Evolutionary conservation across 1,139 yeast genomes (phyloP).

Genomic region (Dujonia santamariae): DNA sequence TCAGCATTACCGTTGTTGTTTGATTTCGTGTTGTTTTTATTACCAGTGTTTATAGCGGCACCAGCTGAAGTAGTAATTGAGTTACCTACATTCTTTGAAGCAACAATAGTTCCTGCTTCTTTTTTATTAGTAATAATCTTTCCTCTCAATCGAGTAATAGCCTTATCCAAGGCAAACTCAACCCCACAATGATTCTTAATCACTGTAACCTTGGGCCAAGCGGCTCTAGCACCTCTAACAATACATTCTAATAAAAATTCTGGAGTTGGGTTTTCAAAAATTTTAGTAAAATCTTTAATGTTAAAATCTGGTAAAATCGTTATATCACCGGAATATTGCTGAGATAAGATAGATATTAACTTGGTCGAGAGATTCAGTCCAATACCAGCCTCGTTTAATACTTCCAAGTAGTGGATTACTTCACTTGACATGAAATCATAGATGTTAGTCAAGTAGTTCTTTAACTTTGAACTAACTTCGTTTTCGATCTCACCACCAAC

Average conservation of each 20-base stretch:
- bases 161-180: constrained; percentile 81
- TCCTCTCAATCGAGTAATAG: constrained; percentile 67
- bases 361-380: constrained; percentile 72
- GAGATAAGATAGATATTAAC: constrained; percentile 71
- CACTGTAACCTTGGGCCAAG: constrained; percentile 88
- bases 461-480: constrained; percentile 54
- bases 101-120: constrained; percentile 4
- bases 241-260: constrained; percentile 69
- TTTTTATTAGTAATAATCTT: constrained; percentile 55
- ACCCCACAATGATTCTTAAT: constrained; percentile 86
- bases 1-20: background rate
- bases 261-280: constrained; percentile 78
- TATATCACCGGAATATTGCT: constrained; percentile 88
- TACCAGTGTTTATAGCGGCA: too few species aligned
- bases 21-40: too few species aligned
- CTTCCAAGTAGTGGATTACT: constrained; percentile 70
- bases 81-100: constrained; percentile 9
- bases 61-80: constrained; percentile 3
- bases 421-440: constrained; percentile 68
- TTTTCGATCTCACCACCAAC: constrained; percentile 71
- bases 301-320: constrained; percentile 81
- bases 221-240: constrained; percentile 81
- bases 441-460: constrained; percentile 50
- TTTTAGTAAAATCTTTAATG: constrained; percentile 53
- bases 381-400: constrained; percentile 73